Evolutionary conservation across 345 rosid species (phyloP), one percentile per base, ranked within the genome.

Genomic region (Geranium brycei): DNA sequence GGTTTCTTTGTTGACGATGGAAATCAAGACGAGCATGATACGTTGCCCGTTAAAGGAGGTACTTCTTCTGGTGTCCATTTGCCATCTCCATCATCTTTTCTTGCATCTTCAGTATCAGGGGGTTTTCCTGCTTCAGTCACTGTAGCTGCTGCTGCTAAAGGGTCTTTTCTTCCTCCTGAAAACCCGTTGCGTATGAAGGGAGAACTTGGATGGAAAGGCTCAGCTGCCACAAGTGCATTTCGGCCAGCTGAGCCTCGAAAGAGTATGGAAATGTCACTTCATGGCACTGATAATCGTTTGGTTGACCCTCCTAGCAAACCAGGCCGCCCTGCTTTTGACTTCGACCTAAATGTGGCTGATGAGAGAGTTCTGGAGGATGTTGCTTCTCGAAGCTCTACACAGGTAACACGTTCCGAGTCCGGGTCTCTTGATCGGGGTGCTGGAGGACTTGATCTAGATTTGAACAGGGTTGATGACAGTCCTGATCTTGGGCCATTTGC

Each of bases 191-290:
- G 76, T 76, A 80, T 78, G 60, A 92, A 82, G 77, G 87, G 77
- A 31, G 77, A 73, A 64, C 76, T 87, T 78, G 96, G 98, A 53
- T 92, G 98, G 98, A 92, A 87, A 79, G 98, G 98, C 61, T 87
- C 96, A 23, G 98, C 96, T 1, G 98, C 98, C 57, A 92, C 98
- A 18, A 92, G 98, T 76, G 98, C 98, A 13, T 92, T 92, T 76
- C 80, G 98, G 11, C 98, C 98, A 19, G 95, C 98, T 62, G 98
- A 86, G 75, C 95, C 96, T 14, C 76, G 96, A 73, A 89, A 81
- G 71, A 18, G 47, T 18, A 40, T 72, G 61, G 96, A 85, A 63
- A 78, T 74, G 74, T 67, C 75, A 18, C 53, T 76, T 16, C 66
- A 58, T 62, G 11, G 65, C 55, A 19, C 58, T n/a, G 74, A 73